phyloP scores from a whole-genome alignment of 192 early-diverging fungal genomes.

The Blastocladiella britannica region DNA sequence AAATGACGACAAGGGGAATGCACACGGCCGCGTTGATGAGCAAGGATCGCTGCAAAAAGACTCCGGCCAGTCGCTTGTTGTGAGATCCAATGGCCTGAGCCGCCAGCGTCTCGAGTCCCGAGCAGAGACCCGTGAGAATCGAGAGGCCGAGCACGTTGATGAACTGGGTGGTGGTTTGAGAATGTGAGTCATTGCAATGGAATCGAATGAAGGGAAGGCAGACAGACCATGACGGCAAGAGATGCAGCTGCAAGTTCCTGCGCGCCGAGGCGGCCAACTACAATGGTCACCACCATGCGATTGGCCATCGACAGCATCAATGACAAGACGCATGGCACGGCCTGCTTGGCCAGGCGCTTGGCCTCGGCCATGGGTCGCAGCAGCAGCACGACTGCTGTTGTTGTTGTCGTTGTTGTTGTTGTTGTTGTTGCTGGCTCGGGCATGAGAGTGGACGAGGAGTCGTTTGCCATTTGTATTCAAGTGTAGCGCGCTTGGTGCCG shows the following conservation, averaged over 20 bases:
- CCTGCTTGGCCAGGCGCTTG: neutral
- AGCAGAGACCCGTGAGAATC: slow-evolving; percentile 41
- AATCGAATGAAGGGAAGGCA: neutral
- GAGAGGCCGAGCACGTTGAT: slow-evolving; percentile 44
- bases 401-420: no score
- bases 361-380: no score
- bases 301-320: neutral
- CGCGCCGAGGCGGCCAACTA: slow-evolving; percentile 13
- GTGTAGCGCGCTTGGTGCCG: no score
- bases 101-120: slow-evolving; percentile 56
- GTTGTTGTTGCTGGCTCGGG: no score
- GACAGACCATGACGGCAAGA: slow-evolving; percentile 37
- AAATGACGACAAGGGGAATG: slow-evolving; percentile 44
- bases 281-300: neutral
- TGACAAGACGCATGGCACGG: neutral
- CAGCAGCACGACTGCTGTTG: no score
- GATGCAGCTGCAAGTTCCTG: slow-evolving; percentile 45
- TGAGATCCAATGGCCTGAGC: slow-evolving; percentile 42
- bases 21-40: slow-evolving; percentile 49
- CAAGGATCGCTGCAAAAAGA: slow-evolving; percentile 59
- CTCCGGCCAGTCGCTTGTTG: slow-evolving; percentile 42
- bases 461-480: no score
- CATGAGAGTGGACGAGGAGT: no score
- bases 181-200: neutral
- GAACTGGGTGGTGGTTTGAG: no score